These are phyloP conservation scores for Gossypium herbaceum DNA, from an alignment of 345 rosid species.

Conservation along the genomic window DNA sequence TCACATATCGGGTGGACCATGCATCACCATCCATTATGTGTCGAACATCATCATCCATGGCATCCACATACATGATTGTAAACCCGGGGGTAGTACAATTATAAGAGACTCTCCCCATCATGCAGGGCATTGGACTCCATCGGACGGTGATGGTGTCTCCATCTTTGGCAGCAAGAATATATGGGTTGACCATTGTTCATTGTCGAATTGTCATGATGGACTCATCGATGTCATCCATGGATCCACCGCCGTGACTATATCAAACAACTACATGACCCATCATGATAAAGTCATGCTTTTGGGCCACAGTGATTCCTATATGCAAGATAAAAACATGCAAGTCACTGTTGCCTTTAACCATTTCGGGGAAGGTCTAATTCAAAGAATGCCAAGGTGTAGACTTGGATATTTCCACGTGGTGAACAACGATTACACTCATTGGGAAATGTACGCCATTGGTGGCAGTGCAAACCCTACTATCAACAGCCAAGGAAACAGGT, in stretches of 20 bases:
- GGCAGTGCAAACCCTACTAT: conserved; percentile 81
- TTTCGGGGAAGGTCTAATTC: conserved; percentile 82
- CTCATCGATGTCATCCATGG: conserved; percentile 75
- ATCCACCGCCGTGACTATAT: conserved; percentile 75
- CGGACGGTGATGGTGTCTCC: conserved; percentile 68
- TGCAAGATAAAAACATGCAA: conserved; percentile 68
- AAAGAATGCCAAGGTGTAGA: conserved; percentile 82
- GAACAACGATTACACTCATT: conserved; percentile 81
- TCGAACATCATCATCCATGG: conserved; percentile 74
- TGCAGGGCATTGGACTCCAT: conserved; percentile 46
- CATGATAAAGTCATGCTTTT: conserved; percentile 82
- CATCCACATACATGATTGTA: conserved; percentile 70
- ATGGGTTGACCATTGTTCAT: conserved; percentile 76
- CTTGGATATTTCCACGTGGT: conserved; percentile 84
- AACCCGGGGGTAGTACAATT: conserved; percentile 36
- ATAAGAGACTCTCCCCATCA: conserved; percentile 56
- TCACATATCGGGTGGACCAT: conserved; percentile 69
- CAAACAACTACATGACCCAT: conserved; percentile 77
- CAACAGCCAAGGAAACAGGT: conserved; percentile 77
- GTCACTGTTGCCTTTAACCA: conserved; percentile 81
- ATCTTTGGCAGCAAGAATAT: conserved; percentile 50
- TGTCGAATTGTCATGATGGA: conserved; percentile 73
- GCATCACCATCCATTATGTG: conserved; percentile 58
- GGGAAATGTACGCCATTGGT: conserved; percentile 86
- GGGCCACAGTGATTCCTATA: conserved; percentile 65